Evolutionary conservation across 306 rosid species (phyloP).

Genomic region (Pueraria montana): DNA sequence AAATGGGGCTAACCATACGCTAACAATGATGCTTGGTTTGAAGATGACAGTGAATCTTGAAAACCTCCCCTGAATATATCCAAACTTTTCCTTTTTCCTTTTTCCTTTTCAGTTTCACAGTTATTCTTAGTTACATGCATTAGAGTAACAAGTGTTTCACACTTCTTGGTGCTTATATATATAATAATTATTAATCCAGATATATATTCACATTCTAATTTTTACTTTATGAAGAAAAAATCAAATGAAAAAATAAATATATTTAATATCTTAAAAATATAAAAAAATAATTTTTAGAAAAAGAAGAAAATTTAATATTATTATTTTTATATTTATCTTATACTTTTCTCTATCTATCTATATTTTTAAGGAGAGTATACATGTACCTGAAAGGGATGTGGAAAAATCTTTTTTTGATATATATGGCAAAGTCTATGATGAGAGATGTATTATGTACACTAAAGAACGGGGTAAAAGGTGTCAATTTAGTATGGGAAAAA

Average conservation of each 20-base stretch:
- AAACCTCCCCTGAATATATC: neutral
- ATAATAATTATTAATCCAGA: too few species aligned
- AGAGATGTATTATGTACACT: neutral
- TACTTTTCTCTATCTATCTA: too few species aligned
- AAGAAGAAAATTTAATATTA: neutral
- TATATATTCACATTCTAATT: neutral
- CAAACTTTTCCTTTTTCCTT: constrained; percentile 11
- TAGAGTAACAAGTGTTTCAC: neutral
- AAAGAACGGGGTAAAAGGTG: neutral
- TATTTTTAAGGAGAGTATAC: too few species aligned
- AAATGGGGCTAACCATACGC: constrained; percentile 19
- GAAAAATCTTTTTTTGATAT: neutral
- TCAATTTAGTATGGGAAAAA: neutral
- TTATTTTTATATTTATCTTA: neutral
- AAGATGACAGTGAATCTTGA: constrained; percentile 8
- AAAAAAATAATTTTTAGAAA: neutral
- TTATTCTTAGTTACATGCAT: neutral
- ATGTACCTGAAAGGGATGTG: neutral
- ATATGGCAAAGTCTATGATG: neutral
- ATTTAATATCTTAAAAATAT: neutral
- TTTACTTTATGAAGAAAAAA: neutral
- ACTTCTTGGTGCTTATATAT: neutral
- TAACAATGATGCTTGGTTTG: neutral
- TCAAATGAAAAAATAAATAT: neutral
- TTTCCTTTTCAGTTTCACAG: neutral